These are phyloP conservation scores for Sphenostylis stenocarpa DNA, from an alignment of 306 rosid species.

Conservation along the genomic window DNA sequence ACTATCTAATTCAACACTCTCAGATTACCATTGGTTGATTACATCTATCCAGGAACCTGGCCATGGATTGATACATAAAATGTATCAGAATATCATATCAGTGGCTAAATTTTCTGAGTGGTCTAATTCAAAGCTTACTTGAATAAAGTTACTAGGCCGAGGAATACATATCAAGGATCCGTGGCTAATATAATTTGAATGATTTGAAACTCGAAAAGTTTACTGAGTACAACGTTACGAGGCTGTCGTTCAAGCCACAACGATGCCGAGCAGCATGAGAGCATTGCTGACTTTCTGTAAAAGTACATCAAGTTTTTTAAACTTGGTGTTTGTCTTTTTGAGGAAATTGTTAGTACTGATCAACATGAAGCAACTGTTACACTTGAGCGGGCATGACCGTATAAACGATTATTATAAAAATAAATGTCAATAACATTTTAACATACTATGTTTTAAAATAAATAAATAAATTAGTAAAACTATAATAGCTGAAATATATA, in stretches of 20 bases:
- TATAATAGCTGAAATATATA: too few species aligned
- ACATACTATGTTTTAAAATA: neutral
- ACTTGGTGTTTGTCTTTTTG: neutral
- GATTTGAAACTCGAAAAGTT: neutral
- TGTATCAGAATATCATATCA: constrained; percentile 36
- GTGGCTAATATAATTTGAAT: neutral
- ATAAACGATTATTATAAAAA: too few species aligned
- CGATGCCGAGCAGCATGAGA: neutral
- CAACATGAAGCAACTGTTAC: neutral
- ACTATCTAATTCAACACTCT: constrained; percentile 48
- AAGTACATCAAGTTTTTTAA: neutral
- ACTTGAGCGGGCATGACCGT: too few species aligned
- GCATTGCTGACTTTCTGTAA: neutral
- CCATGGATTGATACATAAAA: constrained; percentile 42
- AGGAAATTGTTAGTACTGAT: neutral
- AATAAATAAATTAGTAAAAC: too few species aligned
- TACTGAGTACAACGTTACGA: neutral
- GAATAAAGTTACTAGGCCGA: neutral
- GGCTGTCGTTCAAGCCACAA: neutral
- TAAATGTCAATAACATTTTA: too few species aligned
- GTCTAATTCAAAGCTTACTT: constrained; percentile 37
- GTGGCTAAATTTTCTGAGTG: constrained; percentile 39
- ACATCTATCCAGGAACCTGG: constrained; percentile 50
- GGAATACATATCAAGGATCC: neutral
- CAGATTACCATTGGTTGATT: constrained; percentile 68